Base-by-base conservation (phyloP, 805 yeast genomes). In the Dipodascopsis tothii region DNA sequence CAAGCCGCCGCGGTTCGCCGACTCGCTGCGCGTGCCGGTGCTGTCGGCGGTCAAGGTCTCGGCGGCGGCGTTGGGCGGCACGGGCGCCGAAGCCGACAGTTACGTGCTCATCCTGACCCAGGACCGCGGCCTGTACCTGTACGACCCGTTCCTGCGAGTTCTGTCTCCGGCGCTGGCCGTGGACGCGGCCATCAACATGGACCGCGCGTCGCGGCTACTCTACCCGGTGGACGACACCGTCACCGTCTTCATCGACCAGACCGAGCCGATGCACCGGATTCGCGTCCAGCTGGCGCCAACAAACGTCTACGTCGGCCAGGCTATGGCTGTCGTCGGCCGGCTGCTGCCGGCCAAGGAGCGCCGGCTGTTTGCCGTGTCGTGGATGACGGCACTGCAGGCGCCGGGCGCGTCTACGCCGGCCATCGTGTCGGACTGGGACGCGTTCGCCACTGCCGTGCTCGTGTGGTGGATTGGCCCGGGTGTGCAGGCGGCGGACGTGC, bases 81-180 rank as follows among this genome's bases (percentile, higher is more conserved):
- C n/a, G n/a, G n/a, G n/a, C n/a, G n/a, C 30, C 30, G 30, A 25
- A 25, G 30, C 11, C 14, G 14, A 25, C 30, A 25, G 14, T 4
- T 19, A 37, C 18, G 20, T 55, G 3, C 22, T 52, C 5, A 22
- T 55, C 2, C 42, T 51, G 1, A 32, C 33, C 5, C 20, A 37
- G 4, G 48, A 51, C 25, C 48, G 48, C 6, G 21, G 33, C 3
- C 27, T 77, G 23, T 63, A 60, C 18, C 51, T 82, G 3, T 65
- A 73, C 18, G 74, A 80, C 50, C 85, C 86, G 1, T 75, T 79
- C 44, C 62, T 77, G n/a, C 72, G 72, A 17, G 51, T 78, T 0
- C 55, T 59, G 5, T 69, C 82, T 0, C 58, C 66, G 0, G 43
- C 56, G 5, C 60, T 65, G 30, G 54, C 38, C 9, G 39, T 55